phyloP scores from a whole-genome alignment of 352 stramenopile species.

The Globisporangium cederbergense region DNA sequence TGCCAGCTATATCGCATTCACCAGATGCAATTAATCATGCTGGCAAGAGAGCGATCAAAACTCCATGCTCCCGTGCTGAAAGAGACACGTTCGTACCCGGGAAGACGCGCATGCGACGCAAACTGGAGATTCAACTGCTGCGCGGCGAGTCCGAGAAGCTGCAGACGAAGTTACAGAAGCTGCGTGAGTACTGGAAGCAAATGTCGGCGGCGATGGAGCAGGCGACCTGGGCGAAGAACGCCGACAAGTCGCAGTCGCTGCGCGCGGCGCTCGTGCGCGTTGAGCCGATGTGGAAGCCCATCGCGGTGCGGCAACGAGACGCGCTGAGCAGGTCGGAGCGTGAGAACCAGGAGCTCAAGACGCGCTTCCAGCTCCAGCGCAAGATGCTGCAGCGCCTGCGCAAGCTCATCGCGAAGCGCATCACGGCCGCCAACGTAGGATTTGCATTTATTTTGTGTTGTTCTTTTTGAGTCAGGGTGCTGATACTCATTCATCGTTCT shows the following conservation, averaged over 20 bases:
- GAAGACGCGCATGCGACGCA: conserved; percentile 1
- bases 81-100: neutral
- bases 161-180: neutral
- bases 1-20: neutral
- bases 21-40: neutral
- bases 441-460: too few species aligned
- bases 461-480: neutral
- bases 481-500: neutral
- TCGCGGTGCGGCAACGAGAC: neutral
- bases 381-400: conserved; percentile 2
- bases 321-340: neutral
- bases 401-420: conserved; percentile 6
- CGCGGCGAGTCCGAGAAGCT: conserved; percentile 6
- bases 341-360: conserved; percentile 1
- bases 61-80: neutral
- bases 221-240: neutral
- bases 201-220: neutral
- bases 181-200: conserved; percentile 3
- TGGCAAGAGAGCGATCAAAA: neutral
- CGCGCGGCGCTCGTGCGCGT: neutral
- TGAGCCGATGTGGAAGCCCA: neutral
- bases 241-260: neutral
- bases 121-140: conserved; percentile 13
- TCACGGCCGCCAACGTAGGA: conserved; percentile 4
- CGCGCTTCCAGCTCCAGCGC: neutral